phyloP scores from a whole-genome alignment of 2,329 filamentous ascomycete genomes.

The Pestalotiopsis sp. region DNA sequence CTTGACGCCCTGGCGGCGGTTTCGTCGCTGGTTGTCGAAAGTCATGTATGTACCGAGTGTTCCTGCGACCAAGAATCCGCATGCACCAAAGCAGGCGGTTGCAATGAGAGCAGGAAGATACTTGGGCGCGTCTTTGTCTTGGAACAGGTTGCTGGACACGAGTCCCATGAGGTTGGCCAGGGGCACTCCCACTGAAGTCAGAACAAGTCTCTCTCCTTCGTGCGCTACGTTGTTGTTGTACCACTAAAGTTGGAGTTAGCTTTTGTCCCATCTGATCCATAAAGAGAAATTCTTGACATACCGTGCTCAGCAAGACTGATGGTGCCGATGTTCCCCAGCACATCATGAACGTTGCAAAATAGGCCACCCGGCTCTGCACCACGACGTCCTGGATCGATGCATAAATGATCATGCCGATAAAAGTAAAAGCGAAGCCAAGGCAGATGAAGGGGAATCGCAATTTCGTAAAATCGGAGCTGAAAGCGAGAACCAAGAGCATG shows the following conservation, averaged over 20 bases:
- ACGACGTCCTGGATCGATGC: conserved; percentile 68
- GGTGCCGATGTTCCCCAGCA: conserved; percentile 78
- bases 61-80: conserved; percentile 57
- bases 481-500: conserved; percentile 74
- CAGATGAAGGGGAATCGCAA: conserved; percentile 75
- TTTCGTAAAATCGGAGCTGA: conserved; percentile 68
- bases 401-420: conserved; percentile 79
- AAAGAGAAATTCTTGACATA: conserved; percentile 19
- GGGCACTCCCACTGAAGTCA: conserved; percentile 75
- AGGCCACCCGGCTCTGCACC: conserved; percentile 65
- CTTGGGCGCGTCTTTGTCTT: conserved; percentile 63
- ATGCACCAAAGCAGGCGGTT: conserved; percentile 65
- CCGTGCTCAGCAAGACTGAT: conserved; percentile 62
- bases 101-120: conserved; percentile 70
- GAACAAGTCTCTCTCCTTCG: conserved; percentile 70
- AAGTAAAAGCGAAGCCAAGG: conserved; percentile 73
- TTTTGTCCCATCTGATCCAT: neutral
- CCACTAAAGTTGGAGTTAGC: conserved; percentile 42
- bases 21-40: conserved; percentile 64
- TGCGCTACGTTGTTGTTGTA: conserved; percentile 86
- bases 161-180: conserved; percentile 78
- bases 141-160: conserved; percentile 70
- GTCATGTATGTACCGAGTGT: conserved; percentile 67
- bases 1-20: conserved; percentile 57
- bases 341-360: conserved; percentile 82